Evolutionary conservation across 2,329 filamentous ascomycete species (phyloP), one percentile per base, ranked within the genome.

Genomic region (Hypomyces perniciosus): DNA sequence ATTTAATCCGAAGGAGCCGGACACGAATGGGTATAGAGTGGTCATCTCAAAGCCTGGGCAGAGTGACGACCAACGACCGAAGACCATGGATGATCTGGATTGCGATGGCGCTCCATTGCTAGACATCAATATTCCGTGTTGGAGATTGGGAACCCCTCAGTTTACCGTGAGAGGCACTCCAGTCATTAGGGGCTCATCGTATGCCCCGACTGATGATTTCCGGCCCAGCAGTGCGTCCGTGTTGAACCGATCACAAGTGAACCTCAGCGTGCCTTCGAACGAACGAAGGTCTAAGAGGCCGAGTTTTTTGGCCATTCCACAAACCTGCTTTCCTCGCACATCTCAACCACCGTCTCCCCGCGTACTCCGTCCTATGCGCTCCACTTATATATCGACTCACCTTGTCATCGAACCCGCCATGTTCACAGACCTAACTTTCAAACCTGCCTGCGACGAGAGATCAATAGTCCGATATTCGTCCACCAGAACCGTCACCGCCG

Each of bases 391-490:
- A 55, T 76, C 77, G 4, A 73, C 71, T 9, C 72, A 73, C 51
- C 55, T 74, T 43, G 68, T 76, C 37, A 83, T 88, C 49, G 80
- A 84, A 59, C 86, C 90, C 1, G 78, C 82, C 56, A 88, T 96
- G 69, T 97, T 91, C 65, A 90, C 96, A 64, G 73, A 76, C 4
- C 76, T 97, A 51, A 88, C 88, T 5, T 83, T 86, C 57, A 86
- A 90, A 57, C 90, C 92, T 44, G 70, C 72, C n/a, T 85, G 82
- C 59, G 88, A 97, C 65, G 84, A 95, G 64, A 79, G 81, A 43
- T 75, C 84, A 1, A 83, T 96, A 51, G 92, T 99, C 26, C 86
- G 89, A 52, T 96, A 95, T 66, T 84, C 88, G 13, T 72, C 75
- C 4, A 82, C 81, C 8, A 83, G 84, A 44, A 80, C 89, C 39